Base-by-base conservation (phyloP, 805 yeast genomes). In the Myxozyma kluyveri region DNA sequence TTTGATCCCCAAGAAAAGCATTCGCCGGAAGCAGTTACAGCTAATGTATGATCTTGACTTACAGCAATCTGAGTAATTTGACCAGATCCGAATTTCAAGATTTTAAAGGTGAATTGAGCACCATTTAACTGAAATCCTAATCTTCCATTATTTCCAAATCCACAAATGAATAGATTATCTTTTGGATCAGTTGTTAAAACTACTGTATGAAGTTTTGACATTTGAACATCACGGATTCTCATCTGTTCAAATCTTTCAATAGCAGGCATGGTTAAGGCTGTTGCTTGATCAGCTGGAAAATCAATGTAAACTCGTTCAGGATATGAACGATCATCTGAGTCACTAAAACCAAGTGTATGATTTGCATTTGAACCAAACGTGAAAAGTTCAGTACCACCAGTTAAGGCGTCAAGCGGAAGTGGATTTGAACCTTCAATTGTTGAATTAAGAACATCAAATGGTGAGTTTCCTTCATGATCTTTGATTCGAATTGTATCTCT, bases 1-100 rank as follows among this genome's bases (percentile, higher is more conserved):
- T 87, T 87, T 54, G 80, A 74, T 0, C 97, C 97, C 95, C 96
- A 90, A 0, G 89, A 68, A 56, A 74, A 84, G 1, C 88, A 70
- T n/a, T 75, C 75, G 35, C 81, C 81, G 14, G 67, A 59, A 0
- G 69, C 62, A 0, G 84, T 77, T 19, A 86, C 60, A 0, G 78
- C 84, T 7, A 88, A 61, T 0, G 87, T 72, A 63, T 87, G 96
- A 61, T 85, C 84, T 60, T 81, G 79, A 47, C 88, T 81, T 0
- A 82, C 65, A 1, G 77, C 79, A 1, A 81, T 69, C 24, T 65
- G 62, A 2, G 62, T 62, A 1, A 72, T 64, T 24, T 64, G 67
- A 5, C 67, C 63, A n/a, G 63, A 56, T 2, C 58, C 59, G 37
- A 79, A 68, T 18, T 65, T 70, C 6, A 86, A 66, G 24, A 67